Conservation (phyloP, 352 stramenopile genomes). For the Phytopythium chamaehyphon region DNA sequence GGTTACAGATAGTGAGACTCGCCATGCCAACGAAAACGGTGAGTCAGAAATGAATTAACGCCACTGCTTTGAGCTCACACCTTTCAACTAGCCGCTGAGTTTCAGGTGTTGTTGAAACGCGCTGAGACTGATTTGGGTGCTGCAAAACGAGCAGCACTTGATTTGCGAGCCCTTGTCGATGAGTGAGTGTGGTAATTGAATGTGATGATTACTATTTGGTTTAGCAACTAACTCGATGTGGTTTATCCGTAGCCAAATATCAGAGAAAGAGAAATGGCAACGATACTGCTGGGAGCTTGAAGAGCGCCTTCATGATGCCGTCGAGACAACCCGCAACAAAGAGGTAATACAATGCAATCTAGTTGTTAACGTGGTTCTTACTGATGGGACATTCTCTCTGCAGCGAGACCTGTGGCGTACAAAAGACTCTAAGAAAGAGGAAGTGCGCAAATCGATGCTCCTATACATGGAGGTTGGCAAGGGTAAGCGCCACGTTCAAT, state of each 20-base stretch:
- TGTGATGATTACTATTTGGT: neutral
- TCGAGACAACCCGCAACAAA: conserved; percentile 48
- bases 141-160: conserved; percentile 31
- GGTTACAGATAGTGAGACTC: conserved; percentile 22
- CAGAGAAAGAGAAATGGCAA: conserved; percentile 75
- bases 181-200: conserved; percentile 30
- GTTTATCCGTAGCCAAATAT: conserved; percentile 39
- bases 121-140: conserved; percentile 26
- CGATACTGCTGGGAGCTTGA: conserved; percentile 75
- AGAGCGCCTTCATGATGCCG: conserved; percentile 50
- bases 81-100: neutral
- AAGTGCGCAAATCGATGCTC: conserved; percentile 63
- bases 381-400: neutral
- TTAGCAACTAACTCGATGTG: too few species aligned
- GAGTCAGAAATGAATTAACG: too few species aligned
- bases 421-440: conserved; percentile 66
- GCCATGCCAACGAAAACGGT: conserved; percentile 32
- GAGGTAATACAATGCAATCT: conserved; percentile 23
- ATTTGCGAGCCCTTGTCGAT: conserved; percentile 56
- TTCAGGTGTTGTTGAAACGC: neutral
- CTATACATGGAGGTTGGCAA: conserved; percentile 65
- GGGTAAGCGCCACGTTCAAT: conserved; percentile 53
- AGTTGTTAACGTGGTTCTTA: neutral
- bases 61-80: too few species aligned
- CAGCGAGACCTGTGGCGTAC: conserved; percentile 62